phyloP scores from a whole-genome alignment of 352 stramenopile genomes.

The Pythium sp. region DNA sequence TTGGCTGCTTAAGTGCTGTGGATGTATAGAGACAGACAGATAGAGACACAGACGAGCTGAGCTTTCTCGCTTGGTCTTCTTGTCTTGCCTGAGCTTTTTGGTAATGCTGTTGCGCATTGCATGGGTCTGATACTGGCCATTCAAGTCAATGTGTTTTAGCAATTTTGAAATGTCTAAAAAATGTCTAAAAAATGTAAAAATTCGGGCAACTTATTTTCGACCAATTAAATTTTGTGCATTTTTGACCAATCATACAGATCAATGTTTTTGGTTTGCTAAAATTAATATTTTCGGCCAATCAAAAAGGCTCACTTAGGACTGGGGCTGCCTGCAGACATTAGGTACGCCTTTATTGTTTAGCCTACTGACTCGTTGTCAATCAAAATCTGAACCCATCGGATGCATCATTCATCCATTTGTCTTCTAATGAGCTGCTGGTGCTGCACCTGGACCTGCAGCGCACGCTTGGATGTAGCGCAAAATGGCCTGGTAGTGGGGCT shows the following conservation, averaged over 20 bases:
- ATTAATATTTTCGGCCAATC: not conserved
- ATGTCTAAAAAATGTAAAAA: too few relatives aligned
- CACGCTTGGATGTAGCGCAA: slow-evolving; percentile 31
- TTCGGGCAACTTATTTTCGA: too few relatives aligned
- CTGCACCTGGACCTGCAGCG: not conserved
- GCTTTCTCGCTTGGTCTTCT: not conserved
- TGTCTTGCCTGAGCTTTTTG: not conserved
- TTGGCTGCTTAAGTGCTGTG: not conserved
- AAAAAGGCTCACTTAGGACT: too few relatives aligned
- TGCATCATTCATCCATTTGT: not conserved
- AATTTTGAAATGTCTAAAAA: too few relatives aligned
- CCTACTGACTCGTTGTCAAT: not conserved
- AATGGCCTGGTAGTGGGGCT: slow-evolving; percentile 66
- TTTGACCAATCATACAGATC: too few relatives aligned
- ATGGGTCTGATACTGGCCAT: not conserved
- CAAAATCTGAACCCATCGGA: too few relatives aligned
- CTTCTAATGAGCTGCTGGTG: not conserved
- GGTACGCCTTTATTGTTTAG: too few relatives aligned
- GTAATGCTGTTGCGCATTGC: not conserved
- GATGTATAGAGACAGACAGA: not conserved
- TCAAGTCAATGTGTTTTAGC: not conserved
- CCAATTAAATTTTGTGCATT: too few relatives aligned
- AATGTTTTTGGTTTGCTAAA: not conserved
- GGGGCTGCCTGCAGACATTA: too few relatives aligned
- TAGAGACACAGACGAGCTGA: not conserved